Evolutionary conservation across 1,139 yeast species (phyloP).

Genomic region (Arxiozyma slooffiae): DNA sequence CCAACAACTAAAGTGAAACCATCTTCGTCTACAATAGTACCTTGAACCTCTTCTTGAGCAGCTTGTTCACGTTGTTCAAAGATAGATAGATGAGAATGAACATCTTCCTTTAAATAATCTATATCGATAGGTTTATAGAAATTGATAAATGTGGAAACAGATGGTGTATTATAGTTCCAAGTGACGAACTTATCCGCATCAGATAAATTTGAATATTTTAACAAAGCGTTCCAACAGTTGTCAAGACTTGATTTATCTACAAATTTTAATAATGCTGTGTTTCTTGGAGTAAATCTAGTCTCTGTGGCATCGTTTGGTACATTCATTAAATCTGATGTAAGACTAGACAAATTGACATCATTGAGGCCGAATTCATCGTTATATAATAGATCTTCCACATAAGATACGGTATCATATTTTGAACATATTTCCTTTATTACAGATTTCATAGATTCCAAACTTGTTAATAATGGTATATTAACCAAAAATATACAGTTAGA

Average conservation of each 20-base stretch:
- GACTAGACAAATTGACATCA: conserved; percentile 47
- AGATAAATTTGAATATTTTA: conserved; percentile 35
- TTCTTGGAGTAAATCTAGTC: conserved; percentile 46
- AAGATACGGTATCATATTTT: conserved; percentile 27
- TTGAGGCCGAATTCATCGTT: conserved; percentile 35
- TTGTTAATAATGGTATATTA: conserved; percentile 62
- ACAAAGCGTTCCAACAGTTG: conserved; percentile 54
- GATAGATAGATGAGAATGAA: conserved; percentile 38
- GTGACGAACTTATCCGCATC: conserved; percentile 15
- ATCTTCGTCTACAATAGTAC: conserved; percentile 73
- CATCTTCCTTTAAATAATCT: conserved; percentile 28
- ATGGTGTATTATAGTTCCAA: conserved; percentile 29
- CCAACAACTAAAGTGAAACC: conserved; percentile 90
- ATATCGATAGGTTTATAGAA: conserved; percentile 29
- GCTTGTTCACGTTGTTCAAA: conserved; percentile 67
- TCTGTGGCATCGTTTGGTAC: conserved; percentile 25
- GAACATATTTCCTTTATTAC: conserved; percentile 52
- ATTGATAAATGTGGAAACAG: conserved; percentile 25
- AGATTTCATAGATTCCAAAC: conserved; percentile 43
- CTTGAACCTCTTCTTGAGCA: conserved; percentile 49
- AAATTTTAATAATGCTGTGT: conserved; percentile 64
- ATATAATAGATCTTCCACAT: conserved; percentile 25
- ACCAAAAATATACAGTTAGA: conserved; percentile 49
- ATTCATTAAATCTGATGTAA: conserved; percentile 51
- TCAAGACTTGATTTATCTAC: conserved; percentile 66